Evolutionary conservation across 2,329 filamentous ascomycete species (phyloP), one percentile per base, ranked within the genome.

Genomic region (Botryosphaeria dothidea): DNA sequence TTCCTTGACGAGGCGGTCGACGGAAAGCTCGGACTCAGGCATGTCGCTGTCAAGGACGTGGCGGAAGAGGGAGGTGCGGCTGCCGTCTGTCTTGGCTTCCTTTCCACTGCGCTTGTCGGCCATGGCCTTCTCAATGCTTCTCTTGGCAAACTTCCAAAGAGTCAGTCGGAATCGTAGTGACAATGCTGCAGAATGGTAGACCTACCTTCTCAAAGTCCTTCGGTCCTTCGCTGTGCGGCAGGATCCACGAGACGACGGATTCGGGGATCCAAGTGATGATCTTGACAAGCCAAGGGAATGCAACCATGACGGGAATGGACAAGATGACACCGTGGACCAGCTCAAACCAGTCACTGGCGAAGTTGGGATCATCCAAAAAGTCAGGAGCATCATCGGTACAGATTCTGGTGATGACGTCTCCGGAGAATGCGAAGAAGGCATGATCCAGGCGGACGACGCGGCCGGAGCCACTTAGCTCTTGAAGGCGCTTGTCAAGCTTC

Each of bases 1-100:
- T 38, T 79, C 77, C 25, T 75, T 72, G 19, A 66, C 68, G 23
- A 79, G 65, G 4, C 76, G 70, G 7, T 68, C 60, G 7, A 70
- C 70, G 0, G 73, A 70, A 65, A 80, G 81, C 64, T 79, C 77
- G 17, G 71, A 67, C 15, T 31, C 27, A 7, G 54, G 54, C 21
- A 58, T n/a, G 21, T 41, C 36, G 31, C 29, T 38, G 7, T 58
- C n/a, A 21, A 58, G 34, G 8, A 58, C 8, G 11, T 38, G 13
- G 54, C 15, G 9, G 54, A 58, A 58, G 49, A 54, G n/a, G 3
- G 49, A 29, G 27, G 27, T 21, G 25, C 27, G 27, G 25, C 17
- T 34, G 27, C 34, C 29, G 7, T 34, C 49, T 11, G 21, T 17
- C 23, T 9, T 25, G 56, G 27, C 41, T n/a, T 5, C 3, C 34